A percentile compares a stretch with the other conserved stretches of the same genome.
These are phyloP conservation scores for Biscutella laevigata DNA, from an alignment of 441 rosid species.

Conservation along the genomic window DNA sequence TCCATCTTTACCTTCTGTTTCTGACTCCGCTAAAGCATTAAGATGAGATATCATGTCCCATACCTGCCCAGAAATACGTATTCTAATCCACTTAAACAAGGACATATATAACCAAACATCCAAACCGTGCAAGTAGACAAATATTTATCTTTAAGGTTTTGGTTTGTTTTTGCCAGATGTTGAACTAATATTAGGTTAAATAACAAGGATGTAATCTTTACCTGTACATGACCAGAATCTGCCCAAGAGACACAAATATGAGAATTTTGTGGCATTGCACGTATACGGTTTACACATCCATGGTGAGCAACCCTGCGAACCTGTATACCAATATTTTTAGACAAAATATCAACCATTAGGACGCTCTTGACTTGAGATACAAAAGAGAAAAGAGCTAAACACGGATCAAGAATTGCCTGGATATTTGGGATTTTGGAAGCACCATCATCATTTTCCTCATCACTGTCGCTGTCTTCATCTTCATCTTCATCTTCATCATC, in stretches of 20 bases:
- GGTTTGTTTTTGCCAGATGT: not conserved
- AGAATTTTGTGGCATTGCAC: slow-evolving; percentile 82
- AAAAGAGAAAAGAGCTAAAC: not conserved
- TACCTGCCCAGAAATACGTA: slow-evolving; percentile 36
- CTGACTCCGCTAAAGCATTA: slow-evolving; percentile 65
- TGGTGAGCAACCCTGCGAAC: slow-evolving; percentile 69
- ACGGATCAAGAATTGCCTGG: slow-evolving; percentile 44
- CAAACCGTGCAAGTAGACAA: not conserved
- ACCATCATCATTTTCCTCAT: slow-evolving; percentile 50
- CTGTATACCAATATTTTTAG: slow-evolving; percentile 31
- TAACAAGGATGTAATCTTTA: slow-evolving; percentile 18
- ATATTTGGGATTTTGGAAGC: slow-evolving; percentile 53
- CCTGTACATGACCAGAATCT: slow-evolving; percentile 89
- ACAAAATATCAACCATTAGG: slow-evolving; percentile 8
- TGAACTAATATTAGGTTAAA: not conserved
- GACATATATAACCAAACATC: not conserved
- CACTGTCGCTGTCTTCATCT: slow-evolving; percentile 59
- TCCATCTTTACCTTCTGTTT: slow-evolving; percentile 45
- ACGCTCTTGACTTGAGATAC: not conserved
- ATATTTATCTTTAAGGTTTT: not conserved
- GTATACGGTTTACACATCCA: slow-evolving; percentile 87
- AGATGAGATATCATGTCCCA: slow-evolving; percentile 85
- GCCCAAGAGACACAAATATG: slow-evolving; percentile 95
- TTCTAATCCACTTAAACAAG: not conserved
- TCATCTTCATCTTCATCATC: slow-evolving; percentile 19